These are phyloP conservation scores for Nakataea oryzae DNA, from an alignment of 2,329 filamentous ascomycete genomes.

Conservation along the genomic window DNA sequence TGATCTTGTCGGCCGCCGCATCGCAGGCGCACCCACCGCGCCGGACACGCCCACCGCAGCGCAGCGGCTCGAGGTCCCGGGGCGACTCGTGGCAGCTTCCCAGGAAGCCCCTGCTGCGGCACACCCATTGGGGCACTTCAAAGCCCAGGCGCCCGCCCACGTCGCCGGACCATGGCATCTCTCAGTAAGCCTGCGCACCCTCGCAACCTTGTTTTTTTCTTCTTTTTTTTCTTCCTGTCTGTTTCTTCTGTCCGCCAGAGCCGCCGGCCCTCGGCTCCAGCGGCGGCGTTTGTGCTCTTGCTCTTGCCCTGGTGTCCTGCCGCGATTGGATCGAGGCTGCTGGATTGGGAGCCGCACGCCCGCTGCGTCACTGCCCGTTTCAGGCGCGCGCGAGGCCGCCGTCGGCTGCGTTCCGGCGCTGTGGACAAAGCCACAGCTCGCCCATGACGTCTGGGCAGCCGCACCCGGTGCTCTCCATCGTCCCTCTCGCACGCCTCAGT, in stretches of 20 bases:
- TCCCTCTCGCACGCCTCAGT: not conserved
- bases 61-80: not conserved
- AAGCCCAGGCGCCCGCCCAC: too few relatives aligned
- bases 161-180: conserved; percentile 30
- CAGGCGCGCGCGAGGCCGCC: too few relatives aligned
- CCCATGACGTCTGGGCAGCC: not conserved
- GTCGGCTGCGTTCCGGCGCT: not conserved
- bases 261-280: too few relatives aligned
- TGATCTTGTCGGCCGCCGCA: not conserved
- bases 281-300: too few relatives aligned
- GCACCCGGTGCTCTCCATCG: not conserved
- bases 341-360: too few relatives aligned
- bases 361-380: not conserved
- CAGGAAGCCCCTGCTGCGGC: not conserved
- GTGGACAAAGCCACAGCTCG: not conserved
- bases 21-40: not conserved
- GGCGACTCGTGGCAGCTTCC: not conserved
- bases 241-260: too few relatives aligned
- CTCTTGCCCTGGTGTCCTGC: too few relatives aligned
- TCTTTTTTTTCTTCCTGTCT: not conserved
- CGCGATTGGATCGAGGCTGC: too few relatives aligned
- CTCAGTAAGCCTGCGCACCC: conserved; percentile 9
- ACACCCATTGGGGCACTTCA: too few relatives aligned
- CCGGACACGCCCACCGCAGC: not conserved
- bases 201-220: not conserved